A percentile compares a stretch with the other conserved stretches of the same genome.
Conservation (phyloP, 768 basidiomycete species). For the Mycena pura region DNA sequence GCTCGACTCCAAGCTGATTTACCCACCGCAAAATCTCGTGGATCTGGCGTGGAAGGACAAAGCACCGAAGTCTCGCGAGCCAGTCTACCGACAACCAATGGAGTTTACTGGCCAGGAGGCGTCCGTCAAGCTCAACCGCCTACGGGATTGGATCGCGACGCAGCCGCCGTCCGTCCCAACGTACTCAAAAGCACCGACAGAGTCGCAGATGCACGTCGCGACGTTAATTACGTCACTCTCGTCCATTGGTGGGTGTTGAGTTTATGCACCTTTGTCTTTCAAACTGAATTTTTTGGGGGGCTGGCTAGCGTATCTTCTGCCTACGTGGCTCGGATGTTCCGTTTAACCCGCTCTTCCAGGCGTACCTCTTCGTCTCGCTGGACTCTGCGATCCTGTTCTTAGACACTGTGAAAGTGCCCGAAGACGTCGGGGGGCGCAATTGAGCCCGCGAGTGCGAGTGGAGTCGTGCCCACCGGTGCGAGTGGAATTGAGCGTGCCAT, state of each 20-base stretch:
- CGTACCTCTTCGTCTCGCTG: conserved; percentile 78
- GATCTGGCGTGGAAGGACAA: conserved; percentile 83
- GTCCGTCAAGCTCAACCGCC: conserved; percentile 64
- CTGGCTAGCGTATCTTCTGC: conserved; percentile 88
- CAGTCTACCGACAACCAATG: conserved; percentile 69
- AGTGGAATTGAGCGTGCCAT: no score
- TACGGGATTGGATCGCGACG: conserved; percentile 71
- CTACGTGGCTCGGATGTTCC: conserved; percentile 89
- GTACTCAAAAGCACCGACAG: no score
- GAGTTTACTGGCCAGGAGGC: conserved; percentile 75
- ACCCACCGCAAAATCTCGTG: conserved; percentile 81
- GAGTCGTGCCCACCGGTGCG: no score
- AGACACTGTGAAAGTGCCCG: conserved; percentile 66
- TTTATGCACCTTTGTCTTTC: not conserved
- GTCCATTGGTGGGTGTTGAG: conserved; percentile 61
- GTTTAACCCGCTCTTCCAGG: conserved; percentile 88
- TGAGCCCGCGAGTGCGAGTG: no score
- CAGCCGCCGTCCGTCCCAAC: no score
- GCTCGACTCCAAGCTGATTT: conserved; percentile 69
- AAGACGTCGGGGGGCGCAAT: conserved; percentile 63
- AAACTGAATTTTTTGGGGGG: not conserved
- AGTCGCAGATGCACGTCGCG: conserved; percentile 67
- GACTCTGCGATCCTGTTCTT: conserved; percentile 72
- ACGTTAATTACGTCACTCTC: conserved; percentile 72
- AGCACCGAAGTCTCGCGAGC: conserved; percentile 67